Conservation (phyloP, 2,329 filamentous ascomycete species). For the Clarireedia paspali region DNA sequence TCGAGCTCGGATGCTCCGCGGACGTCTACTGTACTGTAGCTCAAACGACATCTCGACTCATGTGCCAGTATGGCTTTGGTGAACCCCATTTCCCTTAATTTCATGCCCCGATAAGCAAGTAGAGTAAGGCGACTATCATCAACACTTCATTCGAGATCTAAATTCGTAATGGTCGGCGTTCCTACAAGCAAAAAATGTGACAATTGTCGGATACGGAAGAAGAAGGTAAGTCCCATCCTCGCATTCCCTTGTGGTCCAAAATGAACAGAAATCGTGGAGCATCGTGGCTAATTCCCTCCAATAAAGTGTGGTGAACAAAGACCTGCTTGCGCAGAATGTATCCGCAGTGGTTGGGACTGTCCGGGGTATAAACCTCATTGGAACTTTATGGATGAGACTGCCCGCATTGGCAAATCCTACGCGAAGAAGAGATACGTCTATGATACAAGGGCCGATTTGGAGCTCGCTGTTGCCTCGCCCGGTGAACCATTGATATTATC, state of each 20-base stretch:
- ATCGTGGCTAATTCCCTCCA: not conserved
- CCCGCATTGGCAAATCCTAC: conserved; percentile 8
- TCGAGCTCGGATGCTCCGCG: not conserved
- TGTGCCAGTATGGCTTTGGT: not conserved
- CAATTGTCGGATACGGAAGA: conserved; percentile 16
- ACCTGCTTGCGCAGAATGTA: conserved; percentile 15
- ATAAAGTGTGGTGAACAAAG: conserved; percentile 14
- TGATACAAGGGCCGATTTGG: not conserved
- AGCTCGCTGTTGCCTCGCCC: not conserved
- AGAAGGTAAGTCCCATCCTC: conserved; percentile 10
- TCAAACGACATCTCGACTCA: not conserved
- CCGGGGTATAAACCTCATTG: conserved; percentile 11
- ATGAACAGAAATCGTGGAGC: not conserved
- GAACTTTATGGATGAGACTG: conserved; percentile 16
- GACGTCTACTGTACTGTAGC: not conserved
- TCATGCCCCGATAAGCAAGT: no score
- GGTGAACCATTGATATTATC: not conserved
- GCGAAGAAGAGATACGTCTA: conserved; percentile 6
- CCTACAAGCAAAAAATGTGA: conserved; percentile 13
- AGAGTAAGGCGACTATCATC: not conserved
- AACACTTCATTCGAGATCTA: not conserved
- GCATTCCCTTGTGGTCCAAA: not conserved
- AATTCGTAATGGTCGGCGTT: conserved; percentile 12
- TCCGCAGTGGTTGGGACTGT: conserved; percentile 13
- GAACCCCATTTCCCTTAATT: not conserved